Evolutionary conservation across 805 yeast genomes (phyloP), one percentile per base, ranked within the genome.

Genomic region (Brettanomyces anomalus): DNA sequence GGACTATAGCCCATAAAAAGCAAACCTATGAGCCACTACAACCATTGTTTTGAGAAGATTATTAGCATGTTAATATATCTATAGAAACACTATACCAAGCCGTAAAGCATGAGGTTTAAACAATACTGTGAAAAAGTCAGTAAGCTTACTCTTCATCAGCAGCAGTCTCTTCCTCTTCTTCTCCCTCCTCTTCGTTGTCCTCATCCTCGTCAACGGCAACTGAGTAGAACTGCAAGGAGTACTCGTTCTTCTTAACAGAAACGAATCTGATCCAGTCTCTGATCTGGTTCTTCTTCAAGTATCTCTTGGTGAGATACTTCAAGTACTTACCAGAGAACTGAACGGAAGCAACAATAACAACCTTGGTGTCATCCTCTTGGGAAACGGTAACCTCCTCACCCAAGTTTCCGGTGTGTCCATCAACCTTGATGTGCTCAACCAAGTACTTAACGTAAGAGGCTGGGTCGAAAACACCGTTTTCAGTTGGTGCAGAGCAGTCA

Each of bases 261-360:
- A 90, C 96, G 66, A 90, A 89, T 81, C 97, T 93, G 75, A 90
- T 89, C 97, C 97, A 90, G 80, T 93, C 97, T 81, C 97, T 88
- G 79, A 90, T 85, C 77, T 86, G 95, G 90, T 89, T 87, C 86
- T 93, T 93, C 95, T 90, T 94, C 76, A 93, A 86, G 93, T 86
- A 93, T 81, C 95, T 90, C 88, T 93, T 94, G 67, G 97, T 86
- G 70, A 93, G 79, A 94, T 93, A 93, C 81, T 94, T 93, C 72
- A 90, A 83, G 95, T 93, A 93, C 79, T 94, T 90, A 77, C 98
- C 99, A 60, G 97, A 89, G 93, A 93, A 90, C 77, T 87, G 83
- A 73, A 95, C 73, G 73, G 83, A 80, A 57, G 97, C 76, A 57
- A 76, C 79, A 68, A 88, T 85, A 66, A 93, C 87, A 67, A 85